Base-by-base conservation (phyloP, 179 eudicot genomes). In the Pouteria campechiana region DNA sequence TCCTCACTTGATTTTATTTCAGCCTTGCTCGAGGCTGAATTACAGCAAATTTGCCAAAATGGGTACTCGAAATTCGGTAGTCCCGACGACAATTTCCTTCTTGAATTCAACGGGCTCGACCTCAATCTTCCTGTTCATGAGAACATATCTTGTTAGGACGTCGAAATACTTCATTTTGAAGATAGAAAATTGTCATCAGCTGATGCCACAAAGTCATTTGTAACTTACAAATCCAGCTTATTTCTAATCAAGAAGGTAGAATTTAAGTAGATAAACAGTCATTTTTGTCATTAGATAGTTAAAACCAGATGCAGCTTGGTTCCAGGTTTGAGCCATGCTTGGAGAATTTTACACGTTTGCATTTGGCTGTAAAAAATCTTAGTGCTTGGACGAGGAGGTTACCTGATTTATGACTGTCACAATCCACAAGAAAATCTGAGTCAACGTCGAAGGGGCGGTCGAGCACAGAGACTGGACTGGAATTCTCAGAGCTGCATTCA, bases 381-480 rank as follows among this genome's bases (percentile, higher is more conserved):
- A 15, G 22, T 5, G 15, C 12, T 23, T 40, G 21, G 12, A 6
- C 3, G 3, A 37, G 12, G 43, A 39, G 14, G 8, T 35, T 13
- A 77, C 77, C 78, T 67, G 81, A 54, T 12, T 54, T 48, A 20
- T 72, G 52, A 46, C 34, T 50, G 37, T 64, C 66, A 52, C 41
- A 55, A 50, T 73, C 75, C 67, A 45, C 48, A 47, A 60, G 48
- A 33, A 75, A 67, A 15, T 69, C 74, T n/a, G n/a, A n/a, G 38
- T 53, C 36, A 27, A 60, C n/a, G n/a, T n/a, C n/a, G n/a, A n/a
- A n/a, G n/a, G n/a, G n/a, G n/a, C n/a, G 61, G 51, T 81, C 88
- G 60, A 85, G 84, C 64, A 85, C 88, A 53, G 88, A 85, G 37
- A 75, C 76, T 0, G 93, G 93, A 44, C 93, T 85, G 24, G 65